phyloP scores from a whole-genome alignment of 306 rosid genomes.

The Potentilla sterilis region DNA sequence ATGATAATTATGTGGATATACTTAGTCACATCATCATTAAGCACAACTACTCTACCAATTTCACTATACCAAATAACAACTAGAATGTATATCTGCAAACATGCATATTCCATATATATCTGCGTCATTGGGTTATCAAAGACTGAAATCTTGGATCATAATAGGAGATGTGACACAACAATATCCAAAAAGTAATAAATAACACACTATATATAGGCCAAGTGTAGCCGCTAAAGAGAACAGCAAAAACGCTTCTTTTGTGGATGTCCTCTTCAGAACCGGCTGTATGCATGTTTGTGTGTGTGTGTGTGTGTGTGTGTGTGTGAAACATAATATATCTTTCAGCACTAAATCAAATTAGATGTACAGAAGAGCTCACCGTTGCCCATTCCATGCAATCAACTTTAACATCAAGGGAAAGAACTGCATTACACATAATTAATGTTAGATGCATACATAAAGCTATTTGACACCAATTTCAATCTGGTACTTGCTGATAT shows the following conservation, averaged over 20 bases:
- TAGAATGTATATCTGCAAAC: not conserved
- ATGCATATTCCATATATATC: not conserved
- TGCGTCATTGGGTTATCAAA: not conserved
- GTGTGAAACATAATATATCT: not conserved
- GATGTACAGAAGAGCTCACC: constrained; percentile 40
- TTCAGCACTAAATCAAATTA: constrained; percentile 20
- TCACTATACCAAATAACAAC: not conserved
- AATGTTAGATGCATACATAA: constrained; percentile 26
- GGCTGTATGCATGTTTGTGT: not conserved
- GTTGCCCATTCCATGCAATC: constrained; percentile 91
- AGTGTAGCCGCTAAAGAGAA: not conserved
- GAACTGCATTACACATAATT: constrained; percentile 57
- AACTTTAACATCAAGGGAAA: constrained; percentile 90
- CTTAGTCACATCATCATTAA: not conserved
- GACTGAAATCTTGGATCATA: not conserved
- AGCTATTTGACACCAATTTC: not conserved
- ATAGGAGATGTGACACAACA: not conserved
- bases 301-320: not conserved
- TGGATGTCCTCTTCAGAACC: not conserved
- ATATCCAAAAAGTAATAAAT: not conserved
- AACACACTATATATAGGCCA: not conserved
- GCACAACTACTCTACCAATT: not conserved
- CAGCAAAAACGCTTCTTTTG: not conserved
- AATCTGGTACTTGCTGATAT: not conserved
- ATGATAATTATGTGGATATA: not conserved